A percentile compares a stretch with the other conserved stretches of the same genome.
phyloP scores from a whole-genome alignment of 495 filamentous ascomycete species.

The Bacidia rubella region DNA sequence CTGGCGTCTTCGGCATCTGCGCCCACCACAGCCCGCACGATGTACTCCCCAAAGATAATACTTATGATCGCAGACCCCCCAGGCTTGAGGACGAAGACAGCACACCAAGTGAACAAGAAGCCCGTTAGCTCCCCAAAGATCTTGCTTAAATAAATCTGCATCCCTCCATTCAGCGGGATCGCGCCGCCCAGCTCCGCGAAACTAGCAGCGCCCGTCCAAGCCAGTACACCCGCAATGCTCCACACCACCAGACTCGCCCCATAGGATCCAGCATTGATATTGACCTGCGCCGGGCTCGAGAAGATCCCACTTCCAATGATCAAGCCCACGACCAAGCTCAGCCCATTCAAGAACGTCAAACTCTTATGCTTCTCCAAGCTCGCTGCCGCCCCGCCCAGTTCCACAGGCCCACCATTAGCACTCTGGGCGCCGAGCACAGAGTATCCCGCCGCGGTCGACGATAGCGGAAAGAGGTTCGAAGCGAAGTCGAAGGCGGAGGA shows the following conservation, averaged over 20 bases:
- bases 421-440: constrained; percentile 66
- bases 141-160: constrained; percentile 85
- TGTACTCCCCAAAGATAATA: constrained; percentile 95
- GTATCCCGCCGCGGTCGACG: constrained; percentile 68
- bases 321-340: constrained; percentile 78
- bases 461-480: constrained; percentile 79
- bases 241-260: constrained; percentile 84
- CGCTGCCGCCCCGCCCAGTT: constrained; percentile 32
- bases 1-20: constrained; percentile 63
- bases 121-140: constrained; percentile 88
- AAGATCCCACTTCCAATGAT: constrained; percentile 99
- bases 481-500: constrained; percentile 91
- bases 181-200: constrained; percentile 94
- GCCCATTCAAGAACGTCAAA: constrained; percentile 82
- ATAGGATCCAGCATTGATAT: constrained; percentile 80
- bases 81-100: constrained; percentile 86
- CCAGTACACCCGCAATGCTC: constrained; percentile 76
- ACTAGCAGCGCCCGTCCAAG: constrained; percentile 92
- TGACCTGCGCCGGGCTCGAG: constrained; percentile 87
- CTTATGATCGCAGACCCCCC: constrained; percentile 87
- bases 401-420: constrained; percentile 28
- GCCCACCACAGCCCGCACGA: constrained; percentile 72
- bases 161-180: constrained; percentile 87
- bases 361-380: constrained; percentile 90
- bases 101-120: constrained; percentile 92